A percentile compares a stretch with the other conserved stretches of the same genome.
Conservation (phyloP, 1,139 yeast genomes). For the Saccharomycopsis hybrid region DNA sequence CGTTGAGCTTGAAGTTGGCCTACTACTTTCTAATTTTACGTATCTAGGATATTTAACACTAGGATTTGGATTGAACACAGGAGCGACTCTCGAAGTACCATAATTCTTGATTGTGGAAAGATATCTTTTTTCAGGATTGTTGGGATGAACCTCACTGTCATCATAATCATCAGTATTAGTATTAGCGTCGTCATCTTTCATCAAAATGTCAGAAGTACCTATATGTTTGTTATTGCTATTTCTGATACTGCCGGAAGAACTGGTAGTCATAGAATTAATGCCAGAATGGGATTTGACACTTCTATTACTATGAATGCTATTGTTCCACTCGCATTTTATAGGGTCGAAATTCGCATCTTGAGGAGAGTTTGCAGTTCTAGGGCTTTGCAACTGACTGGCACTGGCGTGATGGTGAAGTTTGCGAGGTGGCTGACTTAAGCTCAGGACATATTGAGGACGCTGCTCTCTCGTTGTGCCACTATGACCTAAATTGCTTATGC, state of each 20-base stretch:
- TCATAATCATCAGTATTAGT: not conserved
- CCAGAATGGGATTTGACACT: not conserved
- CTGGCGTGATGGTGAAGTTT: not conserved
- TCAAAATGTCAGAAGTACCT: not conserved
- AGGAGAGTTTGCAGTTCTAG: slow-evolving; percentile 4
- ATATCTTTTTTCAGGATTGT: not conserved
- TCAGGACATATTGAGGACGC: not conserved
- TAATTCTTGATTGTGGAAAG: slow-evolving; percentile 1
- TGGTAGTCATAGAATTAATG: not conserved
- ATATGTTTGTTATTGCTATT: too few species aligned
- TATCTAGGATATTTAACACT: slow-evolving; percentile 17
- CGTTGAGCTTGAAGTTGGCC: not conserved
- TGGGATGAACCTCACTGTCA: not conserved
- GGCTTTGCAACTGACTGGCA: slow-evolving; percentile 1
- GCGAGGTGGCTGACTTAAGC: slow-evolving; percentile 1
- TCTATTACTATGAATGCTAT: not conserved
- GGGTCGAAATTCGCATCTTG: slow-evolving; percentile 5
- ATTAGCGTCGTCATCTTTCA: not conserved
- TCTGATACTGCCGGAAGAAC: not conserved
- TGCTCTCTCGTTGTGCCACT: not conserved
- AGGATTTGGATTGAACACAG: slow-evolving; percentile 13
- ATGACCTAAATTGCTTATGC: not conserved
- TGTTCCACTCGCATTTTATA: slow-evolving; percentile 13
- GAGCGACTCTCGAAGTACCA: slow-evolving; percentile 1
- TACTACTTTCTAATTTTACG: slow-evolving; percentile 7